Evolutionary conservation across 1,284 basidiomycete species (phyloP).

Genomic region (Grifola frondosa): DNA sequence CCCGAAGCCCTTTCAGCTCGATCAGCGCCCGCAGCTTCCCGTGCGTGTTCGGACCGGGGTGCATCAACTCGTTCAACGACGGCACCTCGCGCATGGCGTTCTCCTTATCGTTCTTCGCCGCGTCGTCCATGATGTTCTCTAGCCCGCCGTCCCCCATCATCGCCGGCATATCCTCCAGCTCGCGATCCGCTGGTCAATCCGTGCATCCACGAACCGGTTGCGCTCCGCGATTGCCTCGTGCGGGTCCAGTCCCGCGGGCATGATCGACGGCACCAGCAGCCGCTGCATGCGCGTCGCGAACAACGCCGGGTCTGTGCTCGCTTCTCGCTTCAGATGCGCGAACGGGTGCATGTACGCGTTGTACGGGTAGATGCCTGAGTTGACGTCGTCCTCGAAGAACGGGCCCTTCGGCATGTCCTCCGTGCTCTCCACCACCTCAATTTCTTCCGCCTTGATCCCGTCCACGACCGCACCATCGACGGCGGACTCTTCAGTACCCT

Average conservation of each 20-base stretch:
- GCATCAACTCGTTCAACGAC: conserved; percentile 37
- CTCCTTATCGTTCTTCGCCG: conserved; percentile 44
- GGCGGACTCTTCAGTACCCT: conserved; percentile 42
- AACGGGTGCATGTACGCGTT: conserved; percentile 92
- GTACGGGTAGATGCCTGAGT: conserved; percentile 90
- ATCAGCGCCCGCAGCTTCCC: conserved; percentile 90
- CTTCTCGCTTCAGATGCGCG: conserved; percentile 66
- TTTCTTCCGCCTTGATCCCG: conserved; percentile 21
- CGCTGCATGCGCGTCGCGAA: conserved; percentile 77
- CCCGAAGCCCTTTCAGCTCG: conserved; percentile 90
- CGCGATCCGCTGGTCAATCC: conserved; percentile 89
- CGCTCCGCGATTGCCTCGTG: conserved; percentile 90
- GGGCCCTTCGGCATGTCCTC: conserved; percentile 63
- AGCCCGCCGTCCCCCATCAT: conserved; percentile 80
- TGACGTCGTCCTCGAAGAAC: conserved; percentile 78
- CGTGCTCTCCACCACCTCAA: conserved; percentile 28
- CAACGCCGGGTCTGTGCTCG: conserved; percentile 57
- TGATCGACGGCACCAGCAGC: conserved; percentile 83
- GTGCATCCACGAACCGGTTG: conserved; percentile 87
- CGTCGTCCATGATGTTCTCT: conserved; percentile 55
- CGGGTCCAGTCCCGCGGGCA: conserved; percentile 93
- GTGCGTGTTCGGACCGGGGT: conserved; percentile 58
- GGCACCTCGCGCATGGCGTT: conserved; percentile 30
- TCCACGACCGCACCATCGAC: conserved; percentile 14
- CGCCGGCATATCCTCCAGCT: conserved; percentile 83